Base-by-base conservation (phyloP, 495 filamentous ascomycete genomes). In the Penicillium nucicola region DNA sequence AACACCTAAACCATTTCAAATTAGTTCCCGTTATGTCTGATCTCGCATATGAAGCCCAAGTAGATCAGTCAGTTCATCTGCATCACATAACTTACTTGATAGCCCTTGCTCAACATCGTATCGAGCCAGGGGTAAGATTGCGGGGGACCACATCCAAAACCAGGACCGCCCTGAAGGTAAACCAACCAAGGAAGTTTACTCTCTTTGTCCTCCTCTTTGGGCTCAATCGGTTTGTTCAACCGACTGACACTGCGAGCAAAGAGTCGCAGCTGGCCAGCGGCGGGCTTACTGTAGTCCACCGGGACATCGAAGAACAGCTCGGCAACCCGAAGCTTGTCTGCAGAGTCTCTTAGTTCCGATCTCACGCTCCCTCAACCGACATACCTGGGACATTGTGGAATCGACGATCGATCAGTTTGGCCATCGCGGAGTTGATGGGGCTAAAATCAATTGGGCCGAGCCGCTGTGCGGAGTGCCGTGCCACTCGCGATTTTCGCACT, bases 251-350 rank as follows among this genome's bases (percentile, higher is more conserved):
- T 85, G 43, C 90, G 85, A 25, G 79, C 90, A 62, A 95, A 96
- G 18, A 96, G 73, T 45, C 79, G 81, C 39, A 96, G 59, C 5
- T 63, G 81, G 14, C 80, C 82, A n/a, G 71, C 68, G 1, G 67
- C 62, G 14, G 84, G 86, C n/a, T 79, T 78, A 49, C 74, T 63
- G 65, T 95, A 84, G 65, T 93, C 86, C 43, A 83, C 71, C 30
- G 90, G 89, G 9, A 96, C 89, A 57, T 90, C 82, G 61, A 96
- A 96, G 73, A 89, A 87, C 47, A 90, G 77, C 64, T 95, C 90
- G 2, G 83, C 84, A 38, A 95, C 79, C 37, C 78, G 78, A 8
- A 95, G 71, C 62, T 84, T 88, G 28, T 90, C 90, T 90, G 50
- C 20, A 37, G 15, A 20, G 38, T 28, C n/a, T 3, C 28, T 62